phyloP scores from a whole-genome alignment of 768 basidiomycete genomes.

The Rossbeevera mucosa region DNA sequence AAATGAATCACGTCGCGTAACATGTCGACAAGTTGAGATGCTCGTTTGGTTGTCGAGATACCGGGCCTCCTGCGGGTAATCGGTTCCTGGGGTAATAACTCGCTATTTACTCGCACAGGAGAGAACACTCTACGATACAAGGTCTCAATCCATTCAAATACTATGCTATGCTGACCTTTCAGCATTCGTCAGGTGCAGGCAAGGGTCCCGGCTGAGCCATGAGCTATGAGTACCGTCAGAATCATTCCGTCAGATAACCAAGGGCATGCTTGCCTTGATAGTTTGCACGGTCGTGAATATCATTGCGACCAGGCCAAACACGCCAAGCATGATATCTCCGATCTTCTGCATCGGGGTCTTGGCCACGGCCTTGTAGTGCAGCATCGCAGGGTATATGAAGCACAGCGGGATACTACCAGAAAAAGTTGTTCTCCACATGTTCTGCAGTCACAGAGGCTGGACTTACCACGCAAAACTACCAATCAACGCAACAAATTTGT shows the following conservation, averaged over 20 bases:
- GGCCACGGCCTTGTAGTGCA: constrained; percentile 86
- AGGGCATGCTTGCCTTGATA: constrained; percentile 43
- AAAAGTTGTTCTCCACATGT: constrained; percentile 11
- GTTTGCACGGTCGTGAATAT: constrained; percentile 82
- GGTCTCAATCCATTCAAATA: constrained; percentile 8
- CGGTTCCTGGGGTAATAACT: constrained; percentile 15
- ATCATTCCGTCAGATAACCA: background rate
- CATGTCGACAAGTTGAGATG: background rate
- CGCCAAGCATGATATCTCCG: constrained; percentile 66
- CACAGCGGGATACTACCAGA: constrained; percentile 77
- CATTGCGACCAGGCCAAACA: constrained; percentile 70
- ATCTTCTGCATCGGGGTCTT: constrained; percentile 61
- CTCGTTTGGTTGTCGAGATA: background rate
- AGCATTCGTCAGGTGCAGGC: constrained; percentile 33
- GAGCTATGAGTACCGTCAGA: constrained; percentile 38
- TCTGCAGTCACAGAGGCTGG: background rate
- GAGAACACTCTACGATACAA: constrained; percentile 8
- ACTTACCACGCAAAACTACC: constrained; percentile 91
- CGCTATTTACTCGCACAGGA: constrained; percentile 13
- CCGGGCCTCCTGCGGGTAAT: constrained; percentile 20
- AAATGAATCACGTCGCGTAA: background rate
- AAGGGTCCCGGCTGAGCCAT: constrained; percentile 50
- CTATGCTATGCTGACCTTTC: constrained; percentile 9
- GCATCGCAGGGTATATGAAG: constrained; percentile 90
- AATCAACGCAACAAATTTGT: constrained; percentile 92